Evolutionary conservation across 257 asterid genomes (phyloP).

Genomic region (Solanum corneliomulleri): DNA sequence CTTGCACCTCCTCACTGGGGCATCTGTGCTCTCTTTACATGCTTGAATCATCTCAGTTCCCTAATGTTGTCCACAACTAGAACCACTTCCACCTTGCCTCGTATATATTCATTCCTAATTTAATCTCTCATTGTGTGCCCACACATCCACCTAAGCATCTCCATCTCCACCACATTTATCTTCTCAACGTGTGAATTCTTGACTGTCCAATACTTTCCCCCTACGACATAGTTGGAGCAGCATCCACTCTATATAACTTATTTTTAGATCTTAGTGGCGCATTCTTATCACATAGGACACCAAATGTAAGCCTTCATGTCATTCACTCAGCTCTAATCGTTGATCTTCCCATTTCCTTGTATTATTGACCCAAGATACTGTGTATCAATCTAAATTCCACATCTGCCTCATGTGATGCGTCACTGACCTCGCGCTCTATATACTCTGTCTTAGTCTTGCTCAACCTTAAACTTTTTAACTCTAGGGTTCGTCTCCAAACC

Average conservation of each 20-base stretch:
- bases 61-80: background rate
- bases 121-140: background rate
- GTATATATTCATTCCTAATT: background rate
- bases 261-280: background rate
- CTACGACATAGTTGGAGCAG: background rate
- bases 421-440: background rate
- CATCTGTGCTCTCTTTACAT: background rate
- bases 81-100: background rate
- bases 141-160: background rate
- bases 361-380: background rate
- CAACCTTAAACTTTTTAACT: background rate
- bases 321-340: background rate
- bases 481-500: background rate
- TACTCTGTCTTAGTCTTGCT: background rate
- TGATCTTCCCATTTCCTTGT: background rate
- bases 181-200: background rate
- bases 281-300: background rate
- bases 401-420: background rate
- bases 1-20: background rate
- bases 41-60: background rate
- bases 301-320: background rate
- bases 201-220: background rate
- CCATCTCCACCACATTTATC: background rate
- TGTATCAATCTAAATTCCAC: background rate
- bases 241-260: background rate